phyloP scores from a whole-genome alignment of 176 grass and related monocot species.

The Elaeis guineensis region DNA sequence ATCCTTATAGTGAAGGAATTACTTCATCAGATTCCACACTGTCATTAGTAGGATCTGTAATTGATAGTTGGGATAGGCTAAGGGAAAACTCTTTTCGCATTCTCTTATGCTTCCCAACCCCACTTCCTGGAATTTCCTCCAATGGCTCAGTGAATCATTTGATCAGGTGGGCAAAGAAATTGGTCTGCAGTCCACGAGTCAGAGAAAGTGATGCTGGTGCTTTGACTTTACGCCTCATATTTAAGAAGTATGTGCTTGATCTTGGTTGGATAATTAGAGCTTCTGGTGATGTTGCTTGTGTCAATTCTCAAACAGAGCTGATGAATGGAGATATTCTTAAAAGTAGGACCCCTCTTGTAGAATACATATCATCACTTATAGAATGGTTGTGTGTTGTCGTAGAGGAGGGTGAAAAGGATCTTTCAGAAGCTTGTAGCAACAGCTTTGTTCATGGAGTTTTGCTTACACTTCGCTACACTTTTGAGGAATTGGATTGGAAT shows the following conservation, averaged over 20 bases:
- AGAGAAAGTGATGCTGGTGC: constrained; percentile 99
- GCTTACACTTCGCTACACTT: constrained; percentile 84
- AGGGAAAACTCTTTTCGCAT: constrained; percentile 86
- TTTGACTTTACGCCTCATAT: constrained; percentile 82
- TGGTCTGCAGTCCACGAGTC: constrained; percentile 79
- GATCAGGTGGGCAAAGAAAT: constrained; percentile 75
- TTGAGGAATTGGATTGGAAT: constrained; percentile 96
- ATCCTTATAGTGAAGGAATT: constrained; percentile 62
- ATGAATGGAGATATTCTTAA: constrained; percentile 29
- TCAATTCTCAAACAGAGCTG: constrained; percentile 35
- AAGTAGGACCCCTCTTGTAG: constrained; percentile 44
- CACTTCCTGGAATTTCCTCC: constrained; percentile 92
- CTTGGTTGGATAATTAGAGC: constrained; percentile 62
- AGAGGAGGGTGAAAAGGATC: constrained; percentile 78
- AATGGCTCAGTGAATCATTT: constrained; percentile 52
- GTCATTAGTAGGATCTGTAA: constrained; percentile 86
- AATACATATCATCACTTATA: constrained; percentile 67
- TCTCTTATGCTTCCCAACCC: constrained; percentile 79
- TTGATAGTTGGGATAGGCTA: constrained; percentile 94
- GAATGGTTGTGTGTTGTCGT: constrained; percentile 73
- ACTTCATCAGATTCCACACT: constrained; percentile 84
- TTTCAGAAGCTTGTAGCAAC: constrained; percentile 80
- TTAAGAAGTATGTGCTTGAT: constrained; percentile 89
- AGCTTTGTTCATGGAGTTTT: constrained; percentile 94
- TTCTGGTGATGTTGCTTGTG: constrained; percentile 43